Percentiles rank a stretch among this genome's conserved stretches.
phyloP scores from a whole-genome alignment of 345 rosid species.

The Pistacia atlantica region DNA sequence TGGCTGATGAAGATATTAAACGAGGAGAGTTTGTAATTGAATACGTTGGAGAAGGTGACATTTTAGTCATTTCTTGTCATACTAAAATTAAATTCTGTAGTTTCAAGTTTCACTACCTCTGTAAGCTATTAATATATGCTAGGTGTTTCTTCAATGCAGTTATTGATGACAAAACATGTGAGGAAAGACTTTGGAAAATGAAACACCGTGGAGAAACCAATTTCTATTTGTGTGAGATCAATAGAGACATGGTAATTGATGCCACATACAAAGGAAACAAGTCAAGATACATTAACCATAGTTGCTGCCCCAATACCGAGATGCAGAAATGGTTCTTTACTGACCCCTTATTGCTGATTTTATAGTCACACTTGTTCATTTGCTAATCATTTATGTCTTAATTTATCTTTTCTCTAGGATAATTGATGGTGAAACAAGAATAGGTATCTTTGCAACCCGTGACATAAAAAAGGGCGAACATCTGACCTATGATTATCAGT shows the following conservation, averaged over 20 bases:
- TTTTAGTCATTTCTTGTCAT: slow-evolving; percentile 21
- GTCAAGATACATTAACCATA: slow-evolving; percentile 95
- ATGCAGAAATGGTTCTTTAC: slow-evolving; percentile 92
- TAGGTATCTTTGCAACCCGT: slow-evolving; percentile 83
- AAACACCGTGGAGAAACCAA: slow-evolving; percentile 81
- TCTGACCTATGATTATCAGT: slow-evolving; percentile 96
- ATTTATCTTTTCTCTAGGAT: slow-evolving; percentile 52
- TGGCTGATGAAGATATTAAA: slow-evolving; percentile 86
- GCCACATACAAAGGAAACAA: slow-evolving; percentile 95
- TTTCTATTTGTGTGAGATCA: slow-evolving; percentile 91
- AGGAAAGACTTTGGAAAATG: slow-evolving; percentile 95
- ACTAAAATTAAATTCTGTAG: slow-evolving; percentile 21
- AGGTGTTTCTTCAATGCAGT: slow-evolving; percentile 44
- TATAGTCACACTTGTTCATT: slow-evolving; percentile 8
- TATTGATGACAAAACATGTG: slow-evolving; percentile 90
- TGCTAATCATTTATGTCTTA: slow-evolving; percentile 19
- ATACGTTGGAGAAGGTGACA: slow-evolving; percentile 95
- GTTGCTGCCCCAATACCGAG: slow-evolving; percentile 91
- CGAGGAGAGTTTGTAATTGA: slow-evolving; percentile 93
- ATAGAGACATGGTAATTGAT: slow-evolving; percentile 92
- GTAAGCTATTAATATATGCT: background rate
- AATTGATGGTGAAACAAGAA: slow-evolving; percentile 95
- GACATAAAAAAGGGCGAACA: slow-evolving; percentile 85
- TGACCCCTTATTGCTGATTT: slow-evolving; percentile 24
- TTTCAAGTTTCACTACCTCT: slow-evolving; percentile 10